phyloP scores from a whole-genome alignment of 2,329 filamentous ascomycete genomes.

The Aspergillus floridensis region DNA sequence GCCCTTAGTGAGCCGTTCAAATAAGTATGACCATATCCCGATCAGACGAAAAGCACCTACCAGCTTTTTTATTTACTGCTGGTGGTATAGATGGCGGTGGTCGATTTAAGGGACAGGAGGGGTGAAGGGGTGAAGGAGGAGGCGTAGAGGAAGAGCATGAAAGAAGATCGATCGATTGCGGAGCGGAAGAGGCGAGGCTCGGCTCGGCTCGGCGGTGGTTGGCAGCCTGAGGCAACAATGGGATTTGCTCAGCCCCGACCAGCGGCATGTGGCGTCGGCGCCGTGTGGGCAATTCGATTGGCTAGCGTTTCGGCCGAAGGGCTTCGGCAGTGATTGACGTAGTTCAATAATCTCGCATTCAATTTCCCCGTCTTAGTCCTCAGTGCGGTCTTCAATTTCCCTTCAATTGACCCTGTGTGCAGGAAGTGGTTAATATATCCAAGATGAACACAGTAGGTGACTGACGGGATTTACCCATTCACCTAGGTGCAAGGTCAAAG shows the following conservation, averaged over 20 bases:
- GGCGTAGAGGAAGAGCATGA: slow-evolving; percentile 1
- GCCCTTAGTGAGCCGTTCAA: neutral
- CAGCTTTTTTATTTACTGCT: neutral
- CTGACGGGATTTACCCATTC: neutral
- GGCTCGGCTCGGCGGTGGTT: slow-evolving; percentile 1
- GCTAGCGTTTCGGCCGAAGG: neutral
- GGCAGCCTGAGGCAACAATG: slow-evolving; percentile 27
- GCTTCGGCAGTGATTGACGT: slow-evolving; percentile 18
- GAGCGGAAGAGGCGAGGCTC: neutral
- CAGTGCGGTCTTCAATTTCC: slow-evolving; percentile 5
- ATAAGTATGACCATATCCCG: neutral
- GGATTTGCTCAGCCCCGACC: neutral
- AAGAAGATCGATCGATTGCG: slow-evolving; percentile 1
- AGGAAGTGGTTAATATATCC: slow-evolving; percentile 1
- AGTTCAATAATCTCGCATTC: slow-evolving; percentile 5
- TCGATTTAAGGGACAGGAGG: neutral
- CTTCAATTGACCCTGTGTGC: slow-evolving; percentile 1
- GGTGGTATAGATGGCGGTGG: neutral
- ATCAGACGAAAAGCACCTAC: neutral
- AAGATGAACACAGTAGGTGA: slow-evolving; percentile 54
- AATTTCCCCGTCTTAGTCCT: neutral
- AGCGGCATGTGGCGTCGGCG: neutral
- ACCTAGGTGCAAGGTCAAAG: neutral
- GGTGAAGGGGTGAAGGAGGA: neutral
- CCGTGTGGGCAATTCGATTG: neutral